Base-by-base conservation (phyloP, 495 filamentous ascomycete species). In the Chaetomium fimeti region DNA sequence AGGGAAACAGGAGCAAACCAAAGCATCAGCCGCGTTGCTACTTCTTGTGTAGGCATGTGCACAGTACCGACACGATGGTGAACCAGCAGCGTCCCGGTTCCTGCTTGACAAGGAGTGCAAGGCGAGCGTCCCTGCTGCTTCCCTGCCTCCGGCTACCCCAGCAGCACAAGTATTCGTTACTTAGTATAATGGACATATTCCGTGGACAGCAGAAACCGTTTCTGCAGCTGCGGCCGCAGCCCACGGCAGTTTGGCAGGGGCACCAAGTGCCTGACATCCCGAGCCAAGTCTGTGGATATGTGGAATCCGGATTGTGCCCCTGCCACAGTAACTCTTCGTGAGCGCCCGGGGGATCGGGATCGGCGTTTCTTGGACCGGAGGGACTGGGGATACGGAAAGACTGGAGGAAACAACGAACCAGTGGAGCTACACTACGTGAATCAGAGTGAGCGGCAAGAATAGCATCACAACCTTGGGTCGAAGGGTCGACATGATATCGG, bases 241-340 rank as follows among this genome's bases (percentile, higher is more conserved):
- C 16, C 25, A 36, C 57, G 57, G 57, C 45, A 49, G 57, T 60
- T 47, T 48, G 57, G 18, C 57, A 60, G 57, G 57, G 43, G 32
- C 32, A 36, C 32, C 32, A 9, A 36, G 32, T 1, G 42, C 42
- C 48, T 43, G 48, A 13, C 43, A 49, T 55, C 42, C 48, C 57
- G 57, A 61, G 49, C 57, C 49, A 57, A 57, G 40, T 6, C n/a
- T 15, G 11, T 20, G 52, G 38, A 25, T 3, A 15, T 49, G 29
- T 58, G 43, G 59, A 62, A 57, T 61, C 64, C 53, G 53, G 59
- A 42, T 43, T 56, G 25, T 60, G 11, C 36, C 32, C 32, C 32
- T 36, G 32, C 32, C 32, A 36, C 12, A 36, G 32, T 36, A 11
- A 42, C 42, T 47, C 47, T 47, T 51, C 40, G 42, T 16, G 32